A percentile compares a stretch with the other conserved stretches of the same genome.
Conservation (phyloP, 306 rosid species). For the Fragaria vesca region DNA sequence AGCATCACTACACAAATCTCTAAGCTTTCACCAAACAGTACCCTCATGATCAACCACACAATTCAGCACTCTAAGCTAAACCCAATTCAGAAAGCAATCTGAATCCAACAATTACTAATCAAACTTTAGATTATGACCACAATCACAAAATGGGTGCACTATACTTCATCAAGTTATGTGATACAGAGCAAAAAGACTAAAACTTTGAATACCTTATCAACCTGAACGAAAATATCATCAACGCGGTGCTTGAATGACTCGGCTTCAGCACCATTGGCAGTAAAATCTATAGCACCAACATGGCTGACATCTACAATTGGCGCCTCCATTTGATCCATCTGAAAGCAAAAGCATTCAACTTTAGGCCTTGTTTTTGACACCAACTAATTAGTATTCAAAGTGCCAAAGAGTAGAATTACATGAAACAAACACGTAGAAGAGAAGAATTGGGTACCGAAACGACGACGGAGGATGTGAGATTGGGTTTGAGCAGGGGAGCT, state of each 20-base stretch:
- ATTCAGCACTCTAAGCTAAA: not conserved
- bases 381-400: not conserved
- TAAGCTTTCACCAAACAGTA: conserved; percentile 5
- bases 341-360: not conserved
- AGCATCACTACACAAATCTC: conserved; percentile 6
- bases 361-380: not conserved
- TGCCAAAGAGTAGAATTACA: not conserved
- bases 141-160: not conserved
- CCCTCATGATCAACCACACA: not conserved
- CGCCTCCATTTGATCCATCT: conserved; percentile 44
- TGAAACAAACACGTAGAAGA: not conserved
- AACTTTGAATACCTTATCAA: conserved; percentile 44
- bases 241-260: conserved; percentile 51
- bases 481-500: not conserved
- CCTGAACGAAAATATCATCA: conserved; percentile 47
- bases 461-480: conserved; percentile 11
- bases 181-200: not conserved
- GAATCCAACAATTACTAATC: not conserved
- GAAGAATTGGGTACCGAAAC: not conserved
- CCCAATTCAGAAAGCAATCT: not conserved
- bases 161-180: not conserved
- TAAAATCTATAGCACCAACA: conserved; percentile 20
- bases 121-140: not conserved
- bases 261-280: conserved; percentile 29
- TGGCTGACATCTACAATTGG: conserved; percentile 29